These are phyloP conservation scores for Dictyostelium discoideum DNA, from an alignment of 78 protist genomes.

Conservation along the genomic window DNA sequence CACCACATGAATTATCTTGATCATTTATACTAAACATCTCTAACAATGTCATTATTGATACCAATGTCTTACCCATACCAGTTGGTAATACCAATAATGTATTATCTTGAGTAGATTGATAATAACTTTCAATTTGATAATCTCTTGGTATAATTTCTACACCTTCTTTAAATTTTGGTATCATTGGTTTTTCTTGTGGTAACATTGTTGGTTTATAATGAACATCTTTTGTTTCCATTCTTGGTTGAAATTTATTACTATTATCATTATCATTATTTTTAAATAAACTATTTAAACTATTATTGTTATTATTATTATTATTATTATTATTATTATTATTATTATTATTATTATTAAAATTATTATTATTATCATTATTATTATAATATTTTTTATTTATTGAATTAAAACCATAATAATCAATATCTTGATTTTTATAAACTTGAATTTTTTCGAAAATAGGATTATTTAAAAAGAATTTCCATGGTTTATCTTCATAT, in stretches of 20 bases:
- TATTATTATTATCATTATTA: neutral
- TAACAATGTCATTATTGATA: slow-evolving; percentile 5
- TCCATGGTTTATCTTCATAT: neutral
- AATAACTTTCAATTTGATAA: slow-evolving; percentile 45
- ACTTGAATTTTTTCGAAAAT: neutral
- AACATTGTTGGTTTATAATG: neutral
- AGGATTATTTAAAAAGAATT: neutral
- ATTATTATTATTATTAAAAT: neutral
- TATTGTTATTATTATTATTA: neutral
- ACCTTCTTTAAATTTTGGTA: slow-evolving; percentile 15
- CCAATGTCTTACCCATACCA: slow-evolving; percentile 43
- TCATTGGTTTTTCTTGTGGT: neutral
- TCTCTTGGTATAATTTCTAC: neutral
- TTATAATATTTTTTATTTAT: neutral
- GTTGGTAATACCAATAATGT: slow-evolving; percentile 54
- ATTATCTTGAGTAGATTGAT: neutral
- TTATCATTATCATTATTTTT: neutral
- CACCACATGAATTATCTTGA: neutral
- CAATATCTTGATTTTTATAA: neutral
- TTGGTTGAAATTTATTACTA: neutral
- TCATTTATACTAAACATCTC: neutral
- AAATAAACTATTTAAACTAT: neutral
- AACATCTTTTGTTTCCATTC: neutral
- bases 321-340: neutral
- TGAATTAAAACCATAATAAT: neutral